Percentiles rank a stretch among this genome's conserved stretches.
phyloP scores from a whole-genome alignment of 192 early-diverging fungal species.

The Coemansia sp. region DNA sequence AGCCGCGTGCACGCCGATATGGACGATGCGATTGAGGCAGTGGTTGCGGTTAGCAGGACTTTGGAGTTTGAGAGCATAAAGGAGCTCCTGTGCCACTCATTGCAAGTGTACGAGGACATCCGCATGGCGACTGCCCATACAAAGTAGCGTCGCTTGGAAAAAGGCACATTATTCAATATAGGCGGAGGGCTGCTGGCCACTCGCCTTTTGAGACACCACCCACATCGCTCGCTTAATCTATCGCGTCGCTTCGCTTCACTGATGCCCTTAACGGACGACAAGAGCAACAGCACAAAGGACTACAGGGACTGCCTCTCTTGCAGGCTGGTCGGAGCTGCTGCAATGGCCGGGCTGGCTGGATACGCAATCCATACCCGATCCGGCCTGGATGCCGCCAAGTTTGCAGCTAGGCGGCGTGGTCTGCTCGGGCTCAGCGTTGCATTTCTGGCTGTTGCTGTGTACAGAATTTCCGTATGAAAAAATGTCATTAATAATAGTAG shows the following conservation, averaged over 20 bases:
- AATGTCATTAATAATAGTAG: not conserved
- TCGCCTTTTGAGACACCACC: not conserved
- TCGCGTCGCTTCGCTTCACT: not conserved
- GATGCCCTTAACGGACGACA: not conserved
- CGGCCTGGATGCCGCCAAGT: slow-evolving; percentile 23
- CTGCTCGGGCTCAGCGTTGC: slow-evolving; percentile 33
- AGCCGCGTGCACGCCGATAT: slow-evolving; percentile 37
- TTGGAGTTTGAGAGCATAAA: slow-evolving; percentile 35
- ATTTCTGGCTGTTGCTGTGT: slow-evolving; percentile 10
- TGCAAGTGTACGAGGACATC: slow-evolving; percentile 46
- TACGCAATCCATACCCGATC: slow-evolving; percentile 23
- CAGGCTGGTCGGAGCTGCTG: slow-evolving; percentile 32
- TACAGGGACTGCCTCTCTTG: slow-evolving; percentile 45
- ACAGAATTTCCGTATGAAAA: not conserved
- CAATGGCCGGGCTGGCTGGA: slow-evolving; percentile 28
- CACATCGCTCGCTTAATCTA: not conserved
- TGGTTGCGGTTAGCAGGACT: slow-evolving; percentile 14
- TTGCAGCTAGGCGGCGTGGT: slow-evolving; percentile 24
- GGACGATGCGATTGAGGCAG: slow-evolving; percentile 30
- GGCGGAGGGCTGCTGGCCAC: not conserved
- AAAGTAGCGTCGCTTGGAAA: no score
- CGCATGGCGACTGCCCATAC: not conserved
- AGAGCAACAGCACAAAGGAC: not conserved
- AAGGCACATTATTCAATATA: not conserved
- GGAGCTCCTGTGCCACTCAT: slow-evolving; percentile 44